phyloP scores from a whole-genome alignment of 1,284 basidiomycete genomes.

The Trichosporon ovoides region DNA sequence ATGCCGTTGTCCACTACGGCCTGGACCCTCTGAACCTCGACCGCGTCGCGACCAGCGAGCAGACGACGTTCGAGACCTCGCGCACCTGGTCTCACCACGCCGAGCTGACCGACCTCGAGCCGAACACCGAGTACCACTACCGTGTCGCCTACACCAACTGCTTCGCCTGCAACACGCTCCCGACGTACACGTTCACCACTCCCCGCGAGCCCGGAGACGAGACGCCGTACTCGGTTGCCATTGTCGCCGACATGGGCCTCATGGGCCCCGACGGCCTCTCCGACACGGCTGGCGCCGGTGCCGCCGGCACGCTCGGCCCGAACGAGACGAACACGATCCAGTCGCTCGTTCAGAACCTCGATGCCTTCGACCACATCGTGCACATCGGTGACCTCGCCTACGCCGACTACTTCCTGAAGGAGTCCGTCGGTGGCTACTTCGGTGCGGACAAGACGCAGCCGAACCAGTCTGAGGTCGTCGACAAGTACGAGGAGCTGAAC shows the following conservation, averaged over 20 bases:
- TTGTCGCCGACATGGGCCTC: slow-evolving; percentile 33
- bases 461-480: slow-evolving; percentile 19
- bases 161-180: slow-evolving; percentile 24
- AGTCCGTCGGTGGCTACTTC: slow-evolving; percentile 26
- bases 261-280: slow-evolving; percentile 38
- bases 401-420: slow-evolving; percentile 35
- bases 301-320: slow-evolving; percentile 17
- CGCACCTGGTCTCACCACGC: slow-evolving; percentile 26
- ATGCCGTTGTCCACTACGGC: slow-evolving; percentile 23
- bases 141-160: slow-evolving; percentile 27
- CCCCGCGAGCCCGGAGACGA: slow-evolving; percentile 20
- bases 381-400: slow-evolving; percentile 34
- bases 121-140: slow-evolving; percentile 29
- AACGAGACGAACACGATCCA: slow-evolving; percentile 39
- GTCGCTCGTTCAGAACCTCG: slow-evolving; percentile 25
- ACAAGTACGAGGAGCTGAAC: slow-evolving; percentile 32
- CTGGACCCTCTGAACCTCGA: slow-evolving; percentile 23
- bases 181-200: slow-evolving; percentile 28
- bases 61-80: slow-evolving; percentile 24
- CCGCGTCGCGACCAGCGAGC: slow-evolving; percentile 9
- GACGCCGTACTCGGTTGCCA: slow-evolving; percentile 23
- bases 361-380: slow-evolving; percentile 27
- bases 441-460: slow-evolving; percentile 11
- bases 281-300: slow-evolving; percentile 23
- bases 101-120: slow-evolving; percentile 20